Conservation (phyloP, 352 stramenopile genomes). For the Globisporangium apiculatum region DNA sequence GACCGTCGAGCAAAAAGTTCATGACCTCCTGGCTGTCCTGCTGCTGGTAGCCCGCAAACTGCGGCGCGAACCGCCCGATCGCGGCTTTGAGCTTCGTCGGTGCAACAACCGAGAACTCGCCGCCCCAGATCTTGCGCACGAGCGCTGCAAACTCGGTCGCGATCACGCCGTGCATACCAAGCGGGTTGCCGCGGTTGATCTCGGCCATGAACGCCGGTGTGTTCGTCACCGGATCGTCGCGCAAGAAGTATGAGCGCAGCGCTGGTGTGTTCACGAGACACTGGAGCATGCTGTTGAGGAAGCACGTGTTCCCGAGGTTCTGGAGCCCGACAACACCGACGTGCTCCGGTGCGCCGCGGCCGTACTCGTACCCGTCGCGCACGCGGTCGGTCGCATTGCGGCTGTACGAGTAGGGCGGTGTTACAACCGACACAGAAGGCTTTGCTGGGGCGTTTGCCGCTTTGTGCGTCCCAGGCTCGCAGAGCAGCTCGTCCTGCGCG, state of each 20-base stretch:
- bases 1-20: constrained; percentile 88
- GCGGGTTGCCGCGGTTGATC: constrained; percentile 94
- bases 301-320: constrained; percentile 81
- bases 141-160: constrained; percentile 94
- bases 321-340: constrained; percentile 67
- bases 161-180: constrained; percentile 91
- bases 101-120: constrained; percentile 78
- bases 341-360: constrained; percentile 43
- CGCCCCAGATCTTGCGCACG: constrained; percentile 92
- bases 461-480: constrained; percentile 49
- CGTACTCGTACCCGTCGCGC: constrained; percentile 28
- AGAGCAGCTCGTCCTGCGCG: constrained; percentile 59
- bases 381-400: constrained; percentile 21
- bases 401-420: constrained; percentile 15
- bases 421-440: background rate
- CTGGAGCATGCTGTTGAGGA: constrained; percentile 83
- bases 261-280: constrained; percentile 93
- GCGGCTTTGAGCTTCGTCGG: constrained; percentile 76
- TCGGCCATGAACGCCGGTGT: constrained; percentile 49
- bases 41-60: constrained; percentile 87
- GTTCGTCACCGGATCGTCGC: constrained; percentile 45
- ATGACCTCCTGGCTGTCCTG: constrained; percentile 92
- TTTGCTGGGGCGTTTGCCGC: constrained; percentile 26
- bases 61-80: constrained; percentile 81
- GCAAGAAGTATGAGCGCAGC: constrained; percentile 92